phyloP scores from a whole-genome alignment of 352 stramenopile species.

The Phytophthora cactorum region DNA sequence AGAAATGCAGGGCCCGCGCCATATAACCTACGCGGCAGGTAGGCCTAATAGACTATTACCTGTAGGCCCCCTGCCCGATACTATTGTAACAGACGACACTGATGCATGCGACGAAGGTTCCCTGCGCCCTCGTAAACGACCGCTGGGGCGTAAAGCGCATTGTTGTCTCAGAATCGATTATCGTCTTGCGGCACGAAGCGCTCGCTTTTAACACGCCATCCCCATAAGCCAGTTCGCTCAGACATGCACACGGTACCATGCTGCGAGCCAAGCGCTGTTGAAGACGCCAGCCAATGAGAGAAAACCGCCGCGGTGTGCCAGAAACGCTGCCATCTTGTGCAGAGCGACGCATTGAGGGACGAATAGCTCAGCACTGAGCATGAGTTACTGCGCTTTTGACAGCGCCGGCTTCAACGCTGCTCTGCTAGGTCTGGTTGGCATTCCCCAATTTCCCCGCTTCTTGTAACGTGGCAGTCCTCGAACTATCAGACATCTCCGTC shows the following conservation, averaged over 20 bases:
- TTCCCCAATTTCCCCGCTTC: slow-evolving; percentile 14
- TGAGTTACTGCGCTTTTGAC: slow-evolving; percentile 10
- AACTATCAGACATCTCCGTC: too few species aligned
- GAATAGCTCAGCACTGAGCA: slow-evolving; percentile 18
- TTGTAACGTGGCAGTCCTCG: too few species aligned
- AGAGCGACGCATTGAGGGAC: slow-evolving; percentile 7
- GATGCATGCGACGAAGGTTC: too few species aligned
- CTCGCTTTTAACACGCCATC: slow-evolving; percentile 29
- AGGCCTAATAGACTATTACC: too few species aligned
- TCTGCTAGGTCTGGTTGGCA: background rate
- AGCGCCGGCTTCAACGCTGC: background rate
- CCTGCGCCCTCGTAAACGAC: too few species aligned
- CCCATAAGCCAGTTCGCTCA: slow-evolving; percentile 1
- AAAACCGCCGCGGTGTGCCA: slow-evolving; percentile 3
- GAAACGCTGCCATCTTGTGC: slow-evolving; percentile 14
- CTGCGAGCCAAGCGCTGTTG: background rate
- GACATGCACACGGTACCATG: slow-evolving; percentile 7
- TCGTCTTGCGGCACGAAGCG: background rate
- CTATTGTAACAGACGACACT: background rate
- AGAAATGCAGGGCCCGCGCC: background rate
- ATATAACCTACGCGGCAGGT: background rate
- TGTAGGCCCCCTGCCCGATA: background rate
- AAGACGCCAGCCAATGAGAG: slow-evolving; percentile 12
- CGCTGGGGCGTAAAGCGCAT: too few species aligned
- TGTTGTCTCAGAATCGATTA: background rate